Evolutionary conservation across 176 grass and related monocot genomes (phyloP).

Genomic region (Oryza punctata): DNA sequence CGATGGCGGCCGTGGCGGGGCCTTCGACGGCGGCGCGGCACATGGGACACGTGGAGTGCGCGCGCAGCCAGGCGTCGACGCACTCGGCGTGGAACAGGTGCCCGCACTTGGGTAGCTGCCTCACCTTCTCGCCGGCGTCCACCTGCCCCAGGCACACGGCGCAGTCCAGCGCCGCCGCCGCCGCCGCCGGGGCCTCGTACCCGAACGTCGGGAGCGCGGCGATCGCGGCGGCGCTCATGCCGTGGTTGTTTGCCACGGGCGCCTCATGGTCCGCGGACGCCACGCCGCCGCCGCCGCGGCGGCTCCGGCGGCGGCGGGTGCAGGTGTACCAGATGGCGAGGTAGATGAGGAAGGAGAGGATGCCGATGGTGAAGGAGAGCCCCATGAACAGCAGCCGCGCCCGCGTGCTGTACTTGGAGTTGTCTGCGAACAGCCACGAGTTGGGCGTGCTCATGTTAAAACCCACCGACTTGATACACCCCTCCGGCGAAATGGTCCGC

Average conservation of each 20-base stretch:
- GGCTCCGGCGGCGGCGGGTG: not conserved
- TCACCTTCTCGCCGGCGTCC: conserved; percentile 57
- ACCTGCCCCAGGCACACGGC: conserved; percentile 66
- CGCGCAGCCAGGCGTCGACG: conserved; percentile 66
- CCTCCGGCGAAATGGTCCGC: not conserved
- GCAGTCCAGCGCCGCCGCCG: conserved; percentile 6
- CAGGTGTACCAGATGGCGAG: conserved; percentile 64
- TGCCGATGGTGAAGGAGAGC: conserved; percentile 75
- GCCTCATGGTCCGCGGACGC: not conserved
- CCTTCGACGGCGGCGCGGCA: conserved; percentile 57
- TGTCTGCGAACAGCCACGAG: conserved; percentile 59
- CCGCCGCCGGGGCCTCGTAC: not conserved
- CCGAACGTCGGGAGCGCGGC: conserved; percentile 50
- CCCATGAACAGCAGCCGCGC: conserved; percentile 64
- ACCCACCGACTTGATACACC: not conserved
- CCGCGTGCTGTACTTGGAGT: conserved; percentile 38
- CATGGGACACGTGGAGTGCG: conserved; percentile 64
- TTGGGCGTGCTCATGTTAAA: conserved; percentile 37
- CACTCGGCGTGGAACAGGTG: conserved; percentile 77
- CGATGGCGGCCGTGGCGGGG: not conserved
- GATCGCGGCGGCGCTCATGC: conserved; percentile 46
- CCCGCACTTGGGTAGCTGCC: conserved; percentile 57
- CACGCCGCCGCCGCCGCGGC: no score
- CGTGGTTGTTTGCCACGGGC: not conserved
- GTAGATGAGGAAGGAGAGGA: conserved; percentile 64